These are phyloP conservation scores for Taiozyma sp. DNA, from an alignment of 1,139 yeast genomes.

Conservation along the genomic window DNA sequence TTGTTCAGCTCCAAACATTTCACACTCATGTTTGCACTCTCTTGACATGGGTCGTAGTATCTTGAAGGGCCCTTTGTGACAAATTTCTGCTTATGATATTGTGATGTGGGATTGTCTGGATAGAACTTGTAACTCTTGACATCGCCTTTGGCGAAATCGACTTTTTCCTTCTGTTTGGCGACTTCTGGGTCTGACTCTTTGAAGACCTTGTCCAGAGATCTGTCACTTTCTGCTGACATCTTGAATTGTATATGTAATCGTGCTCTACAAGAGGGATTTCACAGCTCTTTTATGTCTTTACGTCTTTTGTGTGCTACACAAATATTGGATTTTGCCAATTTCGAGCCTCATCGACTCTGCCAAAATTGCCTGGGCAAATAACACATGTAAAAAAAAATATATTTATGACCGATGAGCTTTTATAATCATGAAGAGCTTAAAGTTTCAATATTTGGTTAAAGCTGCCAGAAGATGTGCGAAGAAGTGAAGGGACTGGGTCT, in stretches of 20 bases:
- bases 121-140: constrained; percentile 61
- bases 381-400: not conserved
- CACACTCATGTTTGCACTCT: constrained; percentile 81
- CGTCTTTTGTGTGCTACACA: too few relatives aligned
- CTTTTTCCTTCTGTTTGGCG: constrained; percentile 39
- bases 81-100: constrained; percentile 30
- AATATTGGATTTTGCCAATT: too few relatives aligned
- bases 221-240: constrained; percentile 3
- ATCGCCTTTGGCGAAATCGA: constrained; percentile 55
- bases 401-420: not conserved
- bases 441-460: too few relatives aligned
- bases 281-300: too few relatives aligned
- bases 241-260: not conserved
- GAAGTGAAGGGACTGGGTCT: not conserved
- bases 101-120: constrained; percentile 62
- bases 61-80: constrained; percentile 67
- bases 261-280: too few relatives aligned
- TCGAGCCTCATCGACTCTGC: not conserved
- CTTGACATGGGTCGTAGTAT: constrained; percentile 90
- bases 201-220: constrained; percentile 14
- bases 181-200: constrained; percentile 29
- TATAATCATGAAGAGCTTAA: too few relatives aligned
- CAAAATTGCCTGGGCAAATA: not conserved
- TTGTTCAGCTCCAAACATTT: constrained; percentile 73
- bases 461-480: not conserved